Evolutionary conservation across 2,329 filamentous ascomycete species (phyloP).

Genomic region (Talaromyces sp.): DNA sequence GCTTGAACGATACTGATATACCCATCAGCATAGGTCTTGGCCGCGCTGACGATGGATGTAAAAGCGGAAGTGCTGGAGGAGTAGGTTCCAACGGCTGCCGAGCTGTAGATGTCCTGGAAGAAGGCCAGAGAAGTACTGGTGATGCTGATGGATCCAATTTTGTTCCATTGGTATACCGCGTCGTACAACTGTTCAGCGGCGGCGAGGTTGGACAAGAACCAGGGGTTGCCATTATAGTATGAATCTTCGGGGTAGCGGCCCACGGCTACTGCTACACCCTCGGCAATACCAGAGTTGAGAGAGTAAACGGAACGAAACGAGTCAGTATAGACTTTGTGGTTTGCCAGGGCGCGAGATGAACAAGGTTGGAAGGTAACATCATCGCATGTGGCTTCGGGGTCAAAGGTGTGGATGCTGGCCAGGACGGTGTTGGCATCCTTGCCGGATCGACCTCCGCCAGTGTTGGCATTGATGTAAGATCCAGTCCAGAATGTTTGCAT

Average conservation of each 20-base stretch:
- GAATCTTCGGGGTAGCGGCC: conserved; percentile 66
- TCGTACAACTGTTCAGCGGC: conserved; percentile 77
- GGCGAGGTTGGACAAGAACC: conserved; percentile 65
- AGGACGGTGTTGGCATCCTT: conserved; percentile 66
- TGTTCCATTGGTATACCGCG: conserved; percentile 65
- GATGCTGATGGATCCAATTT: conserved; percentile 57
- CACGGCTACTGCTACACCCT: conserved; percentile 33
- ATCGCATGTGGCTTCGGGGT: conserved; percentile 27
- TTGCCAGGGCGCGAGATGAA: conserved; percentile 61
- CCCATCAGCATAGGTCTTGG: conserved; percentile 58
- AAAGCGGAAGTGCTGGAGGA: conserved; percentile 50
- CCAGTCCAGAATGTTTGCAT: conserved; percentile 67
- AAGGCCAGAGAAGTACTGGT: conserved; percentile 62
- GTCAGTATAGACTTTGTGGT: conserved; percentile 69
- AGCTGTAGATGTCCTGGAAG: conserved; percentile 61
- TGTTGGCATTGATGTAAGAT: conserved; percentile 62
- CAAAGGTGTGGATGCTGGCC: conserved; percentile 39
- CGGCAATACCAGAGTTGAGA: conserved; percentile 38
- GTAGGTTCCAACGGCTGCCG: conserved; percentile 59
- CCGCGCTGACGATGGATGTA: conserved; percentile 51
- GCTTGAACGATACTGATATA: conserved; percentile 42
- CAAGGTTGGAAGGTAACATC: conserved; percentile 69
- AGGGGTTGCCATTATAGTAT: conserved; percentile 75
- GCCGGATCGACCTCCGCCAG: conserved; percentile 55
- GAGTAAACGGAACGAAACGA: conserved; percentile 66